phyloP scores from a whole-genome alignment of 2,329 filamentous ascomycete species.

The Cryphonectria naterciae region DNA sequence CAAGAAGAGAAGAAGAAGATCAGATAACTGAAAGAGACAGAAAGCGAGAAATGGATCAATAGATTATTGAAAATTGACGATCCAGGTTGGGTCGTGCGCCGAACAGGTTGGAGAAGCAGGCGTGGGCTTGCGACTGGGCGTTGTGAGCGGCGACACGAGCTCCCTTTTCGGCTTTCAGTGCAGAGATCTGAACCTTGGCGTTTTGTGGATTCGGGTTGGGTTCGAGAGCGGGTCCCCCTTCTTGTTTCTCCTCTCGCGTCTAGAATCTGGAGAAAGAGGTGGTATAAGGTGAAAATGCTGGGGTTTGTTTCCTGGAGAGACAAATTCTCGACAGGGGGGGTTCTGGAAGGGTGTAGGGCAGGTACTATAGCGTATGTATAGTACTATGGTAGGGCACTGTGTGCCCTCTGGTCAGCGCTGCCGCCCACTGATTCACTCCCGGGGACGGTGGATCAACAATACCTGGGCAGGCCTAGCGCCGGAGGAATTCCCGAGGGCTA shows the following conservation, averaged over 20 bases:
- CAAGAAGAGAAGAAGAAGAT: neutral
- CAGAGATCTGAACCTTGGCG: slow-evolving; percentile 1
- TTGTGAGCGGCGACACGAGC: slow-evolving; percentile 5
- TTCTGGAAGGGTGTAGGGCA: slow-evolving; percentile 7
- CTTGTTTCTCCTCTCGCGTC: neutral
- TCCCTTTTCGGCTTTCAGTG: slow-evolving; percentile 15
- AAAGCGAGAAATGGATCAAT: neutral
- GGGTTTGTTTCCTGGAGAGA: slow-evolving; percentile 26
- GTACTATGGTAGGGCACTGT: slow-evolving; percentile 5
- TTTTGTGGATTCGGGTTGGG: slow-evolving; percentile 10
- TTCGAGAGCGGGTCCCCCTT: slow-evolving; percentile 9
- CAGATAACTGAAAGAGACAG: neutral
- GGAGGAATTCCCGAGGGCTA: slow-evolving; percentile 5
- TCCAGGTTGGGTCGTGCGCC: neutral
- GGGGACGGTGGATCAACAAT: slow-evolving; percentile 6
- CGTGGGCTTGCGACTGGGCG: slow-evolving; percentile 4
- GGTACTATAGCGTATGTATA: slow-evolving; percentile 2
- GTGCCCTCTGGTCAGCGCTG: neutral
- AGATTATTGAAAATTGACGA: neutral
- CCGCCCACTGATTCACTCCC: neutral
- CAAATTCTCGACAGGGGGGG: neutral
- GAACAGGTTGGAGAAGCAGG: neutral
- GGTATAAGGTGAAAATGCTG: slow-evolving; percentile 26
- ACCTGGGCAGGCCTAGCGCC: slow-evolving; percentile 1
- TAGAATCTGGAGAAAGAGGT: slow-evolving; percentile 28